phyloP scores from a whole-genome alignment of 73 alveolate genomes.

The Tetrahymena borealis region DNA sequence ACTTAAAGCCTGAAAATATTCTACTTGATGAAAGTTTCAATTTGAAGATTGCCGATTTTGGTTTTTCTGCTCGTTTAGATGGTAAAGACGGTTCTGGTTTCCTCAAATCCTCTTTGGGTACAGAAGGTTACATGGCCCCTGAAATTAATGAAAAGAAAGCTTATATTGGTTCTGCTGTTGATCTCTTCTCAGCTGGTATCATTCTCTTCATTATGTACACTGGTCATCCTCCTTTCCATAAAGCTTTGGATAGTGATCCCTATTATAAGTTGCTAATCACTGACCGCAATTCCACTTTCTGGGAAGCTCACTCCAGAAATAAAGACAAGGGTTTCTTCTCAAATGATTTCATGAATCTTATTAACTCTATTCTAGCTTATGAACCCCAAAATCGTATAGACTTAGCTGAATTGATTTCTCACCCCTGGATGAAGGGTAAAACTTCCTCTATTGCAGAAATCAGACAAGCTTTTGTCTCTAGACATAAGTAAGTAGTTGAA shows the following conservation, averaged over 20 bases:
- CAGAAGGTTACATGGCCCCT: conserved; percentile 59
- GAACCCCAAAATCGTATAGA: neutral
- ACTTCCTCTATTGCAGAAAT: neutral
- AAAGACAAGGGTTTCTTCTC: neutral
- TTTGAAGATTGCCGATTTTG: conserved; percentile 74
- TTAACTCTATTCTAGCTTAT: neutral
- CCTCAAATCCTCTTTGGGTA: conserved; percentile 41
- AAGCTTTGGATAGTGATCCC: neutral
- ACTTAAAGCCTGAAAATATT: conserved; percentile 76
- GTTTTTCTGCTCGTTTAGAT: conserved; percentile 27
- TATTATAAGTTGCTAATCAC: neutral
- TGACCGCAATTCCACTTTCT: neutral
- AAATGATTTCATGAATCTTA: neutral
- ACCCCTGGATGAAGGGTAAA: neutral
- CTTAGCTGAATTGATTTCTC: neutral
- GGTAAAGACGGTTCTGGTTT: conserved; percentile 30
- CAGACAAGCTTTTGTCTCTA: neutral
- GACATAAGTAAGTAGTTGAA: neutral
- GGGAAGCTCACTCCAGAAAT: neutral
- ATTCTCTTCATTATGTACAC: conserved; percentile 52
- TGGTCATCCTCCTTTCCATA: conserved; percentile 48
- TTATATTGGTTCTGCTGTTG: conserved; percentile 55
- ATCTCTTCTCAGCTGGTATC: conserved; percentile 62
- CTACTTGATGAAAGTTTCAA: conserved; percentile 71
- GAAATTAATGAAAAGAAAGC: conserved; percentile 41